Percentiles rank a stretch among this genome's conserved stretches.
phyloP scores from a whole-genome alignment of 805 yeast species.

The Wickerhamomyces canadensis region DNA sequence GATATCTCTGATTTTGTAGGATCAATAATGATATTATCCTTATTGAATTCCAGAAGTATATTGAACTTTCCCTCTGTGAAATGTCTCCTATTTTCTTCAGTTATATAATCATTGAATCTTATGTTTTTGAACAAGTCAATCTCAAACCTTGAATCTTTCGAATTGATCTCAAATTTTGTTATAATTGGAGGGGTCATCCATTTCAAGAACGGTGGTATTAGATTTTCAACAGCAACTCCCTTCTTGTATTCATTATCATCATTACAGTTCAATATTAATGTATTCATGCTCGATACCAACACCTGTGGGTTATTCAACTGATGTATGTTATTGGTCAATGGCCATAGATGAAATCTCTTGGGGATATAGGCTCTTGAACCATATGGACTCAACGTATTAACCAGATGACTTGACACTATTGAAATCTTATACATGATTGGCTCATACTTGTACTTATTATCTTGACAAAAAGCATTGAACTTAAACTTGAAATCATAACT shows the following conservation, averaged over 20 bases:
- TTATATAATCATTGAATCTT: slow-evolving; percentile 9
- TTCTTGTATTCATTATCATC: background rate
- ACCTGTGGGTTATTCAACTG: slow-evolving; percentile 15
- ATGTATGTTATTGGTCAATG: slow-evolving; percentile 20
- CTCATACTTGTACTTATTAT: slow-evolving; percentile 2
- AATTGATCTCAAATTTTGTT: slow-evolving; percentile 2
- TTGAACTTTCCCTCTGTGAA: slow-evolving; percentile 9
- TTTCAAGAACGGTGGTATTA: slow-evolving; percentile 14
- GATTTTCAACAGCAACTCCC: slow-evolving; percentile 2
- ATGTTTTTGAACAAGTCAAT: slow-evolving; percentile 12
- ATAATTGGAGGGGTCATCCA: slow-evolving; percentile 17
- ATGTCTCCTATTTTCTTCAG: background rate
- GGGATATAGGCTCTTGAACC: slow-evolving; percentile 10
- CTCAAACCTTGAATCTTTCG: slow-evolving; percentile 5
- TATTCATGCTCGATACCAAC: slow-evolving; percentile 16
- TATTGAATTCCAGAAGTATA: slow-evolving; percentile 21
- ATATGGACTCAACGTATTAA: slow-evolving; percentile 12
- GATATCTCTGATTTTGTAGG: slow-evolving; percentile 14
- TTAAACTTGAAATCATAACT: slow-evolving; percentile 18
- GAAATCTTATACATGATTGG: slow-evolving; percentile 21
- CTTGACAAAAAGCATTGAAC: slow-evolving; percentile 11
- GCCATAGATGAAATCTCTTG: slow-evolving; percentile 19
- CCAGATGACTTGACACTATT: slow-evolving; percentile 13
- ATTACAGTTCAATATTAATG: slow-evolving; percentile 15
- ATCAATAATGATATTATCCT: slow-evolving; percentile 12